Conservation (phyloP, 2,329 filamentous ascomycete genomes). For the Anthostomella pinea region DNA sequence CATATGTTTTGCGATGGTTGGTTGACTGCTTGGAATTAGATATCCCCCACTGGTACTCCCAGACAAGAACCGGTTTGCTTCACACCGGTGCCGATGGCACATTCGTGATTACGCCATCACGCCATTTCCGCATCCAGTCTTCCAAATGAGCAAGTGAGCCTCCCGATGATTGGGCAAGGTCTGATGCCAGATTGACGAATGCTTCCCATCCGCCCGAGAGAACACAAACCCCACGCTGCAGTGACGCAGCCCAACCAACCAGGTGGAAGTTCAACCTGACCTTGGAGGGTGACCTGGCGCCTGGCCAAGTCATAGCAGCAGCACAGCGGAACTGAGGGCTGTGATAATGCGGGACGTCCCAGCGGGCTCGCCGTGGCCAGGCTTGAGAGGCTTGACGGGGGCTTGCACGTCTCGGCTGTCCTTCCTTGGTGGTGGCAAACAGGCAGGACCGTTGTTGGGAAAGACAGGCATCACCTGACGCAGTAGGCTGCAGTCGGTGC, state of each 20-base stretch:
- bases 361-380: no score
- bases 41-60: constrained; percentile 13
- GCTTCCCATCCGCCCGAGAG: neutral
- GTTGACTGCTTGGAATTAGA: constrained; percentile 15
- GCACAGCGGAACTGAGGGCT: no score
- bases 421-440: no score
- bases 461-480: constrained; percentile 15
- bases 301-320: neutral
- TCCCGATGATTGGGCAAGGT: constrained; percentile 1
- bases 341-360: no score
- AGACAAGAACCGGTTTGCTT: constrained; percentile 12
- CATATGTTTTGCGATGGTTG: constrained; percentile 10
- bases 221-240: constrained; percentile 4
- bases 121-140: no score
- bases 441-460: no score
- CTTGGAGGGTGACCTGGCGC: neutral
- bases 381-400: no score
- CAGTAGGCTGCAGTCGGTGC: constrained; percentile 19
- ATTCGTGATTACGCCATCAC: constrained; percentile 10
- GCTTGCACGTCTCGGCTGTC: no score
- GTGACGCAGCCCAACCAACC: constrained; percentile 1
- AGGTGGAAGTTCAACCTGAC: neutral
- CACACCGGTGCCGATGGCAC: constrained; percentile 10
- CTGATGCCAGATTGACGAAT: constrained; percentile 10
- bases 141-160: neutral